These are phyloP conservation scores for Alternaria alternata DNA, from an alignment of 2,329 filamentous ascomycete genomes.

Conservation along the genomic window DNA sequence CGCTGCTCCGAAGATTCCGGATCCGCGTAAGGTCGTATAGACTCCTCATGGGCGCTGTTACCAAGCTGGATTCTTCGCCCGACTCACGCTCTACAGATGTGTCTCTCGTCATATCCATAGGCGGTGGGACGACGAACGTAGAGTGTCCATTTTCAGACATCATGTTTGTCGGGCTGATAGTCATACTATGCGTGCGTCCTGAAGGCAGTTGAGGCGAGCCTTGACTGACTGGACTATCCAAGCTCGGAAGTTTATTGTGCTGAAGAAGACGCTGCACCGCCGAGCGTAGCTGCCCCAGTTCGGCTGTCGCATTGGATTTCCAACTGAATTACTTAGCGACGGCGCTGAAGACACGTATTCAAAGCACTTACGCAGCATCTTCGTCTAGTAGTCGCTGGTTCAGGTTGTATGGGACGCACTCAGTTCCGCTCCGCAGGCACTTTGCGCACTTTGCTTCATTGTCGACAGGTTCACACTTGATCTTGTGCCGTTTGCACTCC, in stretches of 20 bases:
- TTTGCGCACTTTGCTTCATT: constrained; percentile 46
- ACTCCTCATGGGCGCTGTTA: constrained; percentile 46
- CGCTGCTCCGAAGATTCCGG: constrained; percentile 42
- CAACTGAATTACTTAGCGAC: constrained; percentile 26
- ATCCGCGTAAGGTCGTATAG: constrained; percentile 47
- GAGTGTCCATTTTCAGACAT: constrained; percentile 34
- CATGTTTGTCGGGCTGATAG: constrained; percentile 35
- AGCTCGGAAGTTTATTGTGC: constrained; percentile 37
- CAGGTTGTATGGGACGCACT: constrained; percentile 75
- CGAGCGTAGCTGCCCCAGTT: constrained; percentile 36
- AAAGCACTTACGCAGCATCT: constrained; percentile 38
- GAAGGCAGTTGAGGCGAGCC: constrained; percentile 22
- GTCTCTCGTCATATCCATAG: constrained; percentile 47
- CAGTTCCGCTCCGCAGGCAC: constrained; percentile 65
- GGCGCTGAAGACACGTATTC: background rate
- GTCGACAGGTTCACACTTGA: constrained; percentile 45
- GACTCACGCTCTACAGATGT: constrained; percentile 42
- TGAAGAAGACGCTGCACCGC: constrained; percentile 40
- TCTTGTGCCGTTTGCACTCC: constrained; percentile 48
- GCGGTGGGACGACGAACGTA: constrained; percentile 36
- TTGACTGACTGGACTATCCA: constrained; percentile 23
- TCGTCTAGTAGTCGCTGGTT: constrained; percentile 45
- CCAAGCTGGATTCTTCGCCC: constrained; percentile 36
- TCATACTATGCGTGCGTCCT: constrained; percentile 17
- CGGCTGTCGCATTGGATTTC: constrained; percentile 41